These are phyloP conservation scores for Solanum phureja DNA, from an alignment of 257 asterid genomes.

Conservation along the genomic window DNA sequence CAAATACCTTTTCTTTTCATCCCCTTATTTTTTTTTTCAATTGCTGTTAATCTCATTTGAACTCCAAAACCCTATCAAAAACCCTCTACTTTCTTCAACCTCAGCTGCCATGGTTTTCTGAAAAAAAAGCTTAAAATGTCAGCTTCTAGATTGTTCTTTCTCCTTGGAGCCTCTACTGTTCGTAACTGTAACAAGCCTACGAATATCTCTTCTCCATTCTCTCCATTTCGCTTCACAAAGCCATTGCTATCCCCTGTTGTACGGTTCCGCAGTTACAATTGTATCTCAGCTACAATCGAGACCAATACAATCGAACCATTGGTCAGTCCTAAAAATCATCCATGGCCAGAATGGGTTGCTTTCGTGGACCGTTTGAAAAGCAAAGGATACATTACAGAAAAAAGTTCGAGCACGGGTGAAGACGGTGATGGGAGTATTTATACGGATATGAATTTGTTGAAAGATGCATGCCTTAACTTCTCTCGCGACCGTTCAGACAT, in stretches of 20 bases:
- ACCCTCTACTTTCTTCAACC: background rate
- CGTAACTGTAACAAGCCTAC: conserved; percentile 2
- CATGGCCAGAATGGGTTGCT: conserved; percentile 92
- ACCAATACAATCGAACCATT: conserved; percentile 6
- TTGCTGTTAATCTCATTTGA: background rate
- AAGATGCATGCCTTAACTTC: conserved; percentile 65
- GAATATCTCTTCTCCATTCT: conserved; percentile 5
- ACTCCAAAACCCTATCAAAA: background rate
- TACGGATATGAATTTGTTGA: conserved; percentile 44
- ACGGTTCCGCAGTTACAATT: conserved; percentile 33
- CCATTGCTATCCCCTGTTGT: conserved; percentile 6
- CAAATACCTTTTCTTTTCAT: background rate
- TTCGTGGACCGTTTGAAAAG: conserved; percentile 61
- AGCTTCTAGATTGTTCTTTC: conserved; percentile 37
- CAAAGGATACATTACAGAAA: conserved; percentile 48
- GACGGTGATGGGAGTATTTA: conserved; percentile 20
- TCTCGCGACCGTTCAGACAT: conserved; percentile 84
- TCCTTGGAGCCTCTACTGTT: conserved; percentile 37
- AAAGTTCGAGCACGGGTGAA: background rate
- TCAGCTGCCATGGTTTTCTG: background rate
- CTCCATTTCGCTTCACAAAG: conserved; percentile 12
- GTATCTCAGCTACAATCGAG: conserved; percentile 21
- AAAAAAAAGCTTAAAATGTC: conserved; percentile 11
- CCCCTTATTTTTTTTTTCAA: background rate
- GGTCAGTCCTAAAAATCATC: conserved; percentile 29